Evolutionary conservation across 371 early-diverging fungal species (phyloP).

Genomic region (Circinella minor): DNA sequence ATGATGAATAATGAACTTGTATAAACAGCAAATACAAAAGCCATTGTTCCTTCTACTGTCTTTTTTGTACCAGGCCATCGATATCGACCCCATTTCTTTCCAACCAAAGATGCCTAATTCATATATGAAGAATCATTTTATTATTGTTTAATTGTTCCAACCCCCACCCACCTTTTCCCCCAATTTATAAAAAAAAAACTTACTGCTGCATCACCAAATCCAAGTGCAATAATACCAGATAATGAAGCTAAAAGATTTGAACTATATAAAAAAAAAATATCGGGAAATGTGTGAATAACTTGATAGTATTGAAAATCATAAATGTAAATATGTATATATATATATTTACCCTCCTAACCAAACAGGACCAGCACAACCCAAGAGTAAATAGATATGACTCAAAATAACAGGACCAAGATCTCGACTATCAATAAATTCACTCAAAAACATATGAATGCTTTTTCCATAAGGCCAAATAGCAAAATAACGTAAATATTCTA

Average conservation of each 20-base stretch:
- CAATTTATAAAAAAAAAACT: not conserved
- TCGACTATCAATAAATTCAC: constrained; percentile 80
- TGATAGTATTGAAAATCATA: too few species aligned
- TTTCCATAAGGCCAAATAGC: constrained; percentile 74
- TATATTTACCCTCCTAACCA: constrained; percentile 74
- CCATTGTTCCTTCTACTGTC: constrained; percentile 88
- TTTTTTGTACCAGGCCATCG: constrained; percentile 83
- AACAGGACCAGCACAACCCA: constrained; percentile 91
- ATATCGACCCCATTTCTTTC: constrained; percentile 71
- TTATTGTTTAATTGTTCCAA: too few species aligned
- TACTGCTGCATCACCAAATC: constrained; percentile 87
- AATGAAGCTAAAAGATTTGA: constrained; percentile 58
- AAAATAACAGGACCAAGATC: constrained; percentile 85
- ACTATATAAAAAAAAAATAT: too few species aligned
- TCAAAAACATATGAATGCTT: constrained; percentile 73
- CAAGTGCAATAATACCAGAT: constrained; percentile 84
- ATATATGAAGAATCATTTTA: too few species aligned
- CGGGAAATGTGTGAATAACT: too few species aligned
- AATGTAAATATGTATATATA: too few species aligned
- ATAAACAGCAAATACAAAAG: constrained; percentile 71
- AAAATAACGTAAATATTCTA: constrained; percentile 83
- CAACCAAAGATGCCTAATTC: constrained; percentile 79
- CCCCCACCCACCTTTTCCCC: too few species aligned
- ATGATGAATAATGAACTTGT: constrained; percentile 49
- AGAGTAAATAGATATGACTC: constrained; percentile 85